Base-by-base conservation (phyloP, 2,329 filamentous ascomycete species). In the Septoria linicola region DNA sequence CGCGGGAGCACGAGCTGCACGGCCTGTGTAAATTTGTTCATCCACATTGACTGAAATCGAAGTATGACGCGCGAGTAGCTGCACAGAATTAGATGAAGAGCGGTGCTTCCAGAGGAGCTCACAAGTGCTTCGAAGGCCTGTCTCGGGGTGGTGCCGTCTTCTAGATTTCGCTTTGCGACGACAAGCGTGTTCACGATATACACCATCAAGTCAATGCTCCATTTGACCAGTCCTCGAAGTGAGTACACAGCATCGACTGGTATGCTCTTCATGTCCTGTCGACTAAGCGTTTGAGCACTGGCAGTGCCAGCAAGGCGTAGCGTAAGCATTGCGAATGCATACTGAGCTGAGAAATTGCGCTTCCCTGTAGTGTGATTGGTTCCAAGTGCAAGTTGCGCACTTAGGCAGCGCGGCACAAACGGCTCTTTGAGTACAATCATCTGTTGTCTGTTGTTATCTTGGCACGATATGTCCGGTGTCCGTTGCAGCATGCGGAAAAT, bases 311-410 rank as follows among this genome's bases (percentile, higher is more conserved):
- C 81, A 59, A 88, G 87, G 36, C 89, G 82, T 45, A 92, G 75
- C 61, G 89, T 88, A 11, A 96, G 73, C 41, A 85, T 80, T 10
- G 88, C 72, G 79, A 85, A 88, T 5, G 89, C 81, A 55, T 92
- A 80, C 66, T 89, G 90, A 55, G 87, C 84, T 44, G 80, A 76
- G 35, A 91, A 81, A 3, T 76, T 80, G 16, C 88, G 82, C 6
- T 78, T 72, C 30, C 51, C 77, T 76, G 59, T 84, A 8, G 49
- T 81, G 11, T 84, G 84, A 36, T 77, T 79, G 65, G 87, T 91
- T 3, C 87, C 88, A 8, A 96, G 73, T 45, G 88, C 84, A 51
- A 88, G 85, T 65, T 95, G 83, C 21, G 93, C 81, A 63, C 88
- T 88, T 10, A 96, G 75, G 50, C 84, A 88, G 49, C 88, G 79